Evolutionary conservation across 257 asterid species (phyloP), one percentile per base, ranked within the genome.

Genomic region (Gentiana macrophylla): DNA sequence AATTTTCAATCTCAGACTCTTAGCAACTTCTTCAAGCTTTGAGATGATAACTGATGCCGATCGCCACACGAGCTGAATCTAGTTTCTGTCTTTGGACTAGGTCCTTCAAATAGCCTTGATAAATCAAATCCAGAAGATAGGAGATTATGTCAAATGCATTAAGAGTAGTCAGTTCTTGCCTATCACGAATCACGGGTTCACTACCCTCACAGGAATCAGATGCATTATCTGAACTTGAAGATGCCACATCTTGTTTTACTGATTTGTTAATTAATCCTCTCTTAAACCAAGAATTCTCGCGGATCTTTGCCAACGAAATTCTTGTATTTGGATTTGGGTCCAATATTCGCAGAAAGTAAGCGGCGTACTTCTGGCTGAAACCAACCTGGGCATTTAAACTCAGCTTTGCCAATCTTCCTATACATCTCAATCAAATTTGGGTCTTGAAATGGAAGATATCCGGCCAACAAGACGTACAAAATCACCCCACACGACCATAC

Each of bases 401-500:
- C 86, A 1, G 80, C 88, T 59, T 60, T 78, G 35, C 64, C 86
- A 2, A 89, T 83, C 81, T 83, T 89, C 62, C 91, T 65, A 54
- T 86, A 89, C 84, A 85, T 62, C 71, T 83, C 94, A 84, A 89
- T 81, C 76, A 85, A 57, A 73, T 89, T 89, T 3, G 85, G 50
- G 76, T 78, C 94, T 13, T 79, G 83, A 60, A 89, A 86, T 0
- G 97, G 97, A 49, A 86, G 86, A 71, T 74, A 86, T 7, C 97
- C 86, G 3, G 94, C 78, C 64, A 89, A 46, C 54, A 89, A 55
- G 45, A 89, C 95, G 58, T 58, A 89, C 5, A 86, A 73, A 62
- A 89, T 67, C 49, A 89, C 94, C 65, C 97, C 97, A 63, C 95
- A 85, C 0, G 95, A 89, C 97, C 97, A 89, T 7, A 78, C 72